Base-by-base conservation (phyloP, 2,329 filamentous ascomycete species). In the Aciculosporium take region DNA sequence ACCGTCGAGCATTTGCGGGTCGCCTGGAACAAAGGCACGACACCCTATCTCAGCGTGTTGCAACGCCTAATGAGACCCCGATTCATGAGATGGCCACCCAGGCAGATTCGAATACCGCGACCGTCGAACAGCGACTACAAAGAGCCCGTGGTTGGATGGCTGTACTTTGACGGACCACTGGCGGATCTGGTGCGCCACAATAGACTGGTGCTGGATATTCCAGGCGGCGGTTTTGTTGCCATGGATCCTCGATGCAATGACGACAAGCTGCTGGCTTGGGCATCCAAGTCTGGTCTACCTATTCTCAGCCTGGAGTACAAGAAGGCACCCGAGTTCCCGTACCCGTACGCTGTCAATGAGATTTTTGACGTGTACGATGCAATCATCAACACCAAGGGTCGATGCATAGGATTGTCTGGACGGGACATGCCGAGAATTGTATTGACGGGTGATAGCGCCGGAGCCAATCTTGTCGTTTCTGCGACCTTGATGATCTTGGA, bases 191-290 rank as follows among this genome's bases (percentile, higher is more conserved):
- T 79, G 52, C 73, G 81, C 32, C 82, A 93, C 55, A 79, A 74
- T 39, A 82, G 82, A 52, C 60, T 98, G 23, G 74, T 98, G 1
- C 57, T 98, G 28, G 91, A 98, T 58, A 78, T 96, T 3, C 91
- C 91, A 0, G 91, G 91, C 1, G 91, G 91, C 25, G 91, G 91
- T 0, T 98, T 93, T 49, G 88, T 98, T 10, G 88, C 91, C 15
- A 98, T 98, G 91, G 79, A 85, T 44, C 91, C 91, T n/a, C 71
- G 91, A 36, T 84, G 81, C 52, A 87, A 93, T 52, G 91, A 98
- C 56, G 91, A 98, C 60, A 94, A 93, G 60, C 68, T 98, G 15
- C 76, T 94, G 51, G 79, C 84, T 2, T 98, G 91, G 91, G 86
- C 91, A 0, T 83, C 82, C 13, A 88, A 84, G 59, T 84, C 84